Evolutionary conservation across 257 asterid species (phyloP).

Genomic region (Solanum sitiens): DNA sequence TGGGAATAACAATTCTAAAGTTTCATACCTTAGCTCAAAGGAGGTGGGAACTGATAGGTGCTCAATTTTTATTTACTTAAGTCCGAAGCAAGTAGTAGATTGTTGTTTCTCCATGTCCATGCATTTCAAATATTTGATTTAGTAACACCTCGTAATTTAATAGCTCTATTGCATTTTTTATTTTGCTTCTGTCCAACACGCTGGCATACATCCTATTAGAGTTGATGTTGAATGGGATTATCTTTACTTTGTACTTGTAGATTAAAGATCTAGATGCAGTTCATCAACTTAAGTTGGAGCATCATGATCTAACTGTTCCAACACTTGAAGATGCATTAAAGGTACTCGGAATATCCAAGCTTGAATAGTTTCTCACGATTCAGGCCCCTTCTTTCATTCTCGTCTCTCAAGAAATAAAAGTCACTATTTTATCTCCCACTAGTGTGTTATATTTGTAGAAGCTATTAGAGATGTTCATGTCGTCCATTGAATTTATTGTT

Average conservation of each 20-base stretch:
- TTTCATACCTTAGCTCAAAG: slow-evolving; percentile 58
- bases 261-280: slow-evolving; percentile 50
- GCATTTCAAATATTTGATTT: not conserved
- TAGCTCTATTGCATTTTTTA: not conserved
- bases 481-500: not conserved
- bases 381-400: not conserved
- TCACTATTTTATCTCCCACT: not conserved
- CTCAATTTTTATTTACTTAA: not conserved
- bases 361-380: not conserved
- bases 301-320: slow-evolving; percentile 49
- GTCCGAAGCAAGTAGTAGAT: not conserved
- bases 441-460: not conserved
- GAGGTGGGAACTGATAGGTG: slow-evolving; percentile 45
- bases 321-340: slow-evolving; percentile 75
- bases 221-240: slow-evolving; percentile 10
- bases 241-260: slow-evolving; percentile 35
- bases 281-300: slow-evolving; percentile 34
- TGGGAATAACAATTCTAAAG: slow-evolving; percentile 67
- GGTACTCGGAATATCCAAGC: slow-evolving; percentile 22
- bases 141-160: not conserved
- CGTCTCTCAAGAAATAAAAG: not conserved
- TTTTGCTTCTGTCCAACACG: not conserved
- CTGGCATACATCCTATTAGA: not conserved
- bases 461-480: not conserved
- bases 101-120: not conserved